Evolutionary conservation across 495 filamentous ascomycete species (phyloP).

Genomic region (Hypoxylon crocopeplum): DNA sequence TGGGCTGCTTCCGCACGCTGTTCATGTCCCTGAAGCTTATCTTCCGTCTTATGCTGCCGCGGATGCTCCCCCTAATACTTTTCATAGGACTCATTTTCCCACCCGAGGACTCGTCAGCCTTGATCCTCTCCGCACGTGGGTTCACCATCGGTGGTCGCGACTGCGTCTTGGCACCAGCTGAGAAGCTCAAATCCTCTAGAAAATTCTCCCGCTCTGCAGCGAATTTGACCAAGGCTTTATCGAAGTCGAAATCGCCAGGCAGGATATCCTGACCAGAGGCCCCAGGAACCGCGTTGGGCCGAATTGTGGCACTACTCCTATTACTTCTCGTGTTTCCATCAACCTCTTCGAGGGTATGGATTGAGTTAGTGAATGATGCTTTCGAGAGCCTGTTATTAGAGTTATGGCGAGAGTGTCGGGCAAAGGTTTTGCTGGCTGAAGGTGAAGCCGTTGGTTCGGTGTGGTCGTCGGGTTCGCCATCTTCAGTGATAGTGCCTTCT

Average conservation of each 20-base stretch:
- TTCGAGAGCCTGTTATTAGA: constrained; percentile 71
- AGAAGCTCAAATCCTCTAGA: constrained; percentile 88
- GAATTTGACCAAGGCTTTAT: constrained; percentile 90
- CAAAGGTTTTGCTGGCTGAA: constrained; percentile 57
- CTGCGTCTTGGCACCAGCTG: constrained; percentile 79
- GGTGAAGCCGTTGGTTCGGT: constrained; percentile 46
- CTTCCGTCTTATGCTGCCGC: constrained; percentile 82
- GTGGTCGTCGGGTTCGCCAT: constrained; percentile 68
- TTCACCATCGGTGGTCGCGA: constrained; percentile 72
- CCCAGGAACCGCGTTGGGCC: constrained; percentile 56
- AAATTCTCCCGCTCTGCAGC: constrained; percentile 93
- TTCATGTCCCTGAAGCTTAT: constrained; percentile 94
- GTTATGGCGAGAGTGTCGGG: constrained; percentile 66
- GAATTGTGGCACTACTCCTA: constrained; percentile 86
- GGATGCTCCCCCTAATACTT: constrained; percentile 58
- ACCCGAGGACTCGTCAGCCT: constrained; percentile 69
- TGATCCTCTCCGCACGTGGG: constrained; percentile 80
- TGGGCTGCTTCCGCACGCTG: constrained; percentile 87
- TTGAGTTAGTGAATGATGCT: constrained; percentile 66
- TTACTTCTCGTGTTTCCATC: constrained; percentile 77
- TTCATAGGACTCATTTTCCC: constrained; percentile 57
- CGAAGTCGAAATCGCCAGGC: constrained; percentile 80
- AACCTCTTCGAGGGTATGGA: constrained; percentile 65
- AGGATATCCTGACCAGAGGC: constrained; percentile 32
- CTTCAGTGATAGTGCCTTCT: constrained; percentile 83